phyloP scores from a whole-genome alignment of 371 early-diverging fungal species.

The Apophysomyces variabilis region DNA sequence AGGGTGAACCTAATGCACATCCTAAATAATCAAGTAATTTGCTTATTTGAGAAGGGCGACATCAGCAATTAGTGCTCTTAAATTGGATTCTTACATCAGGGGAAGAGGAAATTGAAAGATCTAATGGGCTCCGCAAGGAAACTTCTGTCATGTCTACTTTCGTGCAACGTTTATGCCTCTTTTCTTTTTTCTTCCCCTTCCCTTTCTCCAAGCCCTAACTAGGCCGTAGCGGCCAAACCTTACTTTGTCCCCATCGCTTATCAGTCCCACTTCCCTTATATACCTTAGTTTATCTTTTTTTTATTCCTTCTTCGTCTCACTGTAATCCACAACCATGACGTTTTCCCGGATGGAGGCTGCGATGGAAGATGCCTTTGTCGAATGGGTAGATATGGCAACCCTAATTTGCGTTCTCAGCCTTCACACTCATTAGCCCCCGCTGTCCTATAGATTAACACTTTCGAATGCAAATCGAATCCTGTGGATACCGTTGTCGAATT shows the following conservation, averaged over 20 bases:
- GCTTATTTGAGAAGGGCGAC: slow-evolving; percentile 1
- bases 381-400: slow-evolving; percentile 48
- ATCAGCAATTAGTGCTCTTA: not conserved
- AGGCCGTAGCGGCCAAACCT: not conserved
- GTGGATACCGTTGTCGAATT: slow-evolving; percentile 76
- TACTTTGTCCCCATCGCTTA: not conserved
- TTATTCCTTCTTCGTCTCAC: not conserved
- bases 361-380: slow-evolving; percentile 58
- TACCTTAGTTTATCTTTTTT: not conserved
- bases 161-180: slow-evolving; percentile 7
- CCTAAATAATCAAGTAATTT: not conserved
- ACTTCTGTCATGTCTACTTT: not conserved
- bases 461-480: slow-evolving; percentile 64
- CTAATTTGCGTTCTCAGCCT: not conserved
- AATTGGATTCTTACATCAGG: slow-evolving; percentile 9
- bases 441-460: slow-evolving; percentile 70
- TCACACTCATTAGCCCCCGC: not conserved
- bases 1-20: not conserved
- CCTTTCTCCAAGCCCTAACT: not conserved
- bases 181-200: slow-evolving; percentile 1
- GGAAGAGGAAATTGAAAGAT: not conserved
- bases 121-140: not conserved
- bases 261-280: too few species aligned
- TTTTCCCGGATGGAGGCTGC: slow-evolving; percentile 57
- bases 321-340: slow-evolving; percentile 30